Evolutionary conservation across 2,329 filamentous ascomycete genomes (phyloP), one percentile per base, ranked within the genome.

Genomic region (Neonectria ditissima): DNA sequence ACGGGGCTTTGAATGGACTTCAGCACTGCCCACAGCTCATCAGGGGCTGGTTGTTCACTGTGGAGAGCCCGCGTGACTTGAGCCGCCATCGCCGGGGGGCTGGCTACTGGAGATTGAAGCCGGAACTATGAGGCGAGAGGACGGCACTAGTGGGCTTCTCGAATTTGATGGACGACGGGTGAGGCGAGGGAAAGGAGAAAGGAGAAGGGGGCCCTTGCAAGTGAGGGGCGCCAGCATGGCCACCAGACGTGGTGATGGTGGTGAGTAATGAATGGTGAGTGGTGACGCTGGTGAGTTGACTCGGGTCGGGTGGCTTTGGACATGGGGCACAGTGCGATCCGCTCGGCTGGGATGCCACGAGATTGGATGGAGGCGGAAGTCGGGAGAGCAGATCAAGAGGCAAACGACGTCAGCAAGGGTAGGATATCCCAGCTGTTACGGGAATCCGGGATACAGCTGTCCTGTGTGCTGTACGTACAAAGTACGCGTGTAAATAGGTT

Each of bases 21-120:
- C 5, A 18, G 18, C 34, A 37, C 34, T 37, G 34, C 34, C 34
- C 34, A 37, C 16, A 34, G 41, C 47, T 64, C 61, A 66, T 64
- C 61, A 66, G 72, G 71, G 69, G 59, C 41, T 66, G 63, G 56
- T 47, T 50, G 57, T 53, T 50, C 53, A 48, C 43, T 55, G 62
- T 59, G 55, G 59, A 59, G 57, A 51, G 48, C 55, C 69, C 66
- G 69, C 68, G 68, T 72, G 71, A 72, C 66, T 63, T 65, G 67
- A 73, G 71, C 71, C 71, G 69, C 69, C 71, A 73, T 73, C 65
- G 70, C 71, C 69, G 59, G 67, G 65, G 55, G 55, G 56, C 60
- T 48, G 63, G 55, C 44, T 55, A 22, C 30, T 54, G 55, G 59
- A 62, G 60, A 63, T 63, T 63, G 60, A 48, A 55, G 28, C 55